Conservation (phyloP, 2,329 filamentous ascomycete species). For the Fusarium humuli region DNA sequence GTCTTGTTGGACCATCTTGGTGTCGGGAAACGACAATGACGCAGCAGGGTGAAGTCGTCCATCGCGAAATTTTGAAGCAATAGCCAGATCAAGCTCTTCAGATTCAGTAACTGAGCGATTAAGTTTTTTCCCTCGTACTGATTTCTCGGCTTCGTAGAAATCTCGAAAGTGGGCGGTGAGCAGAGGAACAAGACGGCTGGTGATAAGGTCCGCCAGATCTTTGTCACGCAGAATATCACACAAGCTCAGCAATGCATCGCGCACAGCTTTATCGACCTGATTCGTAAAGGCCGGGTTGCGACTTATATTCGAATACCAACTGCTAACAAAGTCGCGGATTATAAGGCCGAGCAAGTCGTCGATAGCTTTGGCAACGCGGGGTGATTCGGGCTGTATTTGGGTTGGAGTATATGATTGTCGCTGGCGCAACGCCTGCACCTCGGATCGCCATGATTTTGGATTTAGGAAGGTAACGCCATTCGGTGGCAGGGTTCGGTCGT, state of each 20-base stretch:
- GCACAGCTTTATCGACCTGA: constrained; percentile 84
- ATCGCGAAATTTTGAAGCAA: constrained; percentile 92
- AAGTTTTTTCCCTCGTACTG: constrained; percentile 86
- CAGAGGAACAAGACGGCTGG: constrained; percentile 86
- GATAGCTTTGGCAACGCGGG: constrained; percentile 81
- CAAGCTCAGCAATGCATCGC: constrained; percentile 77
- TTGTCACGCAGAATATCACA: constrained; percentile 77
- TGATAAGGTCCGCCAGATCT: constrained; percentile 86
- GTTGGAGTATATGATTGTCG: constrained; percentile 74
- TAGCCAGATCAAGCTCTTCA: constrained; percentile 93
- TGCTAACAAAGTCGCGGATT: constrained; percentile 83
- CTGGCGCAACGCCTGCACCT: constrained; percentile 73
- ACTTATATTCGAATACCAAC: constrained; percentile 92
- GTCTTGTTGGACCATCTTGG: constrained; percentile 86
- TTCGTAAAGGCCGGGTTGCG: constrained; percentile 82
- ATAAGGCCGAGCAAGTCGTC: constrained; percentile 83
- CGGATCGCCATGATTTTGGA: constrained; percentile 73
- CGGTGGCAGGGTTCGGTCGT: constrained; percentile 55
- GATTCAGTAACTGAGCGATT: constrained; percentile 94
- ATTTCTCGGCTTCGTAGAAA: constrained; percentile 89
- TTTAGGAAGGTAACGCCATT: constrained; percentile 69
- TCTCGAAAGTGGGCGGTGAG: constrained; percentile 89
- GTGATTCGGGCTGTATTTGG: constrained; percentile 80
- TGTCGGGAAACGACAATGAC: constrained; percentile 84
- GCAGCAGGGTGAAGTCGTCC: constrained; percentile 90